Evolutionary conservation across 176 grass and related monocot species (phyloP).

Genomic region (Guadua angustifolia): DNA sequence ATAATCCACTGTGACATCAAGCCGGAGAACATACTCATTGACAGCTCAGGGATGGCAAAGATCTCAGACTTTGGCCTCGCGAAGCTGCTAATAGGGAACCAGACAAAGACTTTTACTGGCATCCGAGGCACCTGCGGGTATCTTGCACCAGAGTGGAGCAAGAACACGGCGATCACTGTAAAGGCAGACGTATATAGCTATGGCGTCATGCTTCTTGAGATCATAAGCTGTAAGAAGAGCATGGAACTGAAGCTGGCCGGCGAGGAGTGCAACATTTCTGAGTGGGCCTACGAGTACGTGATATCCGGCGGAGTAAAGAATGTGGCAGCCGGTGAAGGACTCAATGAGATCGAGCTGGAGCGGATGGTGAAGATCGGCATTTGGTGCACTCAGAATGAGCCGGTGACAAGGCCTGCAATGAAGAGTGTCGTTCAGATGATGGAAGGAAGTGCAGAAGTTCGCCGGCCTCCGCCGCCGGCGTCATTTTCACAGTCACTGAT

Average conservation of each 20-base stretch:
- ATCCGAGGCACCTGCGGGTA: slow-evolving; percentile 61
- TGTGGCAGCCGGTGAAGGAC: slow-evolving; percentile 36
- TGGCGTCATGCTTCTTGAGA: slow-evolving; percentile 60
- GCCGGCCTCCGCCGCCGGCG: slow-evolving; percentile 29
- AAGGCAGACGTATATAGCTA: slow-evolving; percentile 63
- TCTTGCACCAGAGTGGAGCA: slow-evolving; percentile 62
- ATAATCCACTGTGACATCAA: slow-evolving; percentile 69
- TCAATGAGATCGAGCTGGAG: slow-evolving; percentile 42
- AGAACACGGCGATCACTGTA: slow-evolving; percentile 52
- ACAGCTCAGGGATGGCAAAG: slow-evolving; percentile 48
- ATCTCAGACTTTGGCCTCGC: slow-evolving; percentile 60
- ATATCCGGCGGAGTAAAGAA: slow-evolving; percentile 30
- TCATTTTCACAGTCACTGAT: slow-evolving; percentile 40
- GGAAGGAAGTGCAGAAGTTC: slow-evolving; percentile 50
- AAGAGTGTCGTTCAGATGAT: slow-evolving; percentile 56
- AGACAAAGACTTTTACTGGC: slow-evolving; percentile 59
- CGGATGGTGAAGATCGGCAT: slow-evolving; percentile 53
- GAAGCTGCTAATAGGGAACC: slow-evolving; percentile 52
- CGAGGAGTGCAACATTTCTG: slow-evolving; percentile 38
- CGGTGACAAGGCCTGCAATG: slow-evolving; percentile 46
- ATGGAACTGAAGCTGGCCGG: slow-evolving; percentile 38
- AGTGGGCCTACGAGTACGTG: slow-evolving; percentile 41
- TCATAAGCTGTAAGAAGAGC: slow-evolving; percentile 58
- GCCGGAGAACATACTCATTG: slow-evolving; percentile 63
- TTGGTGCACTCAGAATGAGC: slow-evolving; percentile 62